Base-by-base conservation (phyloP, 768 basidiomycete species). In the Boletus sp. region DNA sequence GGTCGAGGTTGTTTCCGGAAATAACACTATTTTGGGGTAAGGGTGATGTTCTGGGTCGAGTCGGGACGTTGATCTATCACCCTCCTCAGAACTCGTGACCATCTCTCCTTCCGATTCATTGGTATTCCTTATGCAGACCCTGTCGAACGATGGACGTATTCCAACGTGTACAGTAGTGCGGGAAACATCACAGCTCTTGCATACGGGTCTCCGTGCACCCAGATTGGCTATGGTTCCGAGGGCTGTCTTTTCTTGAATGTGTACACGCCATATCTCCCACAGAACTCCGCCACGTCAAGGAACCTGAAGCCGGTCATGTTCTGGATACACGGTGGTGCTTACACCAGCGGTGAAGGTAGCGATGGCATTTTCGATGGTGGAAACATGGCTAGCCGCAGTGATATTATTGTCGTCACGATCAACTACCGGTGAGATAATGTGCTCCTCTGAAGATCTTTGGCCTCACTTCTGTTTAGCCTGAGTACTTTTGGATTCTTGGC, bases 321-420 rank as follows among this genome's bases (percentile, higher is more conserved):
- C 63, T 80, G 75, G 76, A 81, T 82, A 33, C 78, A 82, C 45
- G 79, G 80, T 4, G 80, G 80, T 3, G 78, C 78, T 11, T 80
- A 77, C 54, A 76, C 74, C 1, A 59, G 70, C 11, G 78, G 78
- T 3, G 70, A 71, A 41, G 75, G 75, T 24, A 53, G 72, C 12
- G 76, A 78, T 56, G 58, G 72, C 1, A 72, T 73, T 3, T 79
- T 71, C 59, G 78, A 78, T 35, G 79, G 80, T 2, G 76, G 78
- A 4, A 78, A 74, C 63, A 49, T 78, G 64, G 77, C 71, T 3
- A 78, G 78, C 56, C 67, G 80, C 14, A 72, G 74, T 9, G 78
- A 79, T 56, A 74, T 77, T 44, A 73, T 78, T 42, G 58, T 73
- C 55, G 67, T 78, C 61, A 71, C 74, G 48, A 70, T 69, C 62